A percentile compares a stretch with the other conserved stretches of the same genome.
These are phyloP conservation scores for Colletotrichum tabaci DNA, from an alignment of 2,329 filamentous ascomycete species.

Conservation along the genomic window DNA sequence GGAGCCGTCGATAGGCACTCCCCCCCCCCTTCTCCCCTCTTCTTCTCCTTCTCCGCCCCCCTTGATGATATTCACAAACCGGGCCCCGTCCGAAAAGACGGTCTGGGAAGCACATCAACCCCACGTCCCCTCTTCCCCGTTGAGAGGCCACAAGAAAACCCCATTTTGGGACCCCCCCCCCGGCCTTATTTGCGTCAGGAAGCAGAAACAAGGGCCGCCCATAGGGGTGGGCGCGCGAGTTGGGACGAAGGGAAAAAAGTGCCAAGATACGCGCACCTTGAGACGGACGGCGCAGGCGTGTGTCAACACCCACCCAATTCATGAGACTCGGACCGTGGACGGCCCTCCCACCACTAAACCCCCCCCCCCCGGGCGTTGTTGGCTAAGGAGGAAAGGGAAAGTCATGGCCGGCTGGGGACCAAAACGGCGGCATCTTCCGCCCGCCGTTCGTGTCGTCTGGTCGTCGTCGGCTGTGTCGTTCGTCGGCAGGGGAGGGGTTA, in stretches of 20 bases:
- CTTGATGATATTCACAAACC: slow-evolving; percentile 30
- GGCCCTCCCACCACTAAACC: background rate
- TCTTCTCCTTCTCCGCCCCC: background rate
- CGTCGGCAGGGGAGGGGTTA: slow-evolving; percentile 12
- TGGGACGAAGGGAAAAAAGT: slow-evolving; percentile 28
- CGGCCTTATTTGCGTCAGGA: slow-evolving; percentile 13
- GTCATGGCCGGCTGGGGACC: slow-evolving; percentile 20
- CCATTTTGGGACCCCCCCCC: slow-evolving; percentile 17
- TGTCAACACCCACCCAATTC: slow-evolving; percentile 26
- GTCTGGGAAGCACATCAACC: slow-evolving; percentile 15
- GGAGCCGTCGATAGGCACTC: background rate
- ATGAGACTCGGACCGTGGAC: slow-evolving; percentile 16
- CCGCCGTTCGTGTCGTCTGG: slow-evolving; percentile 38
- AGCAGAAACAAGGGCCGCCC: background rate
- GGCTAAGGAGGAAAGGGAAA: slow-evolving; percentile 19
- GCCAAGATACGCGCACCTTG: slow-evolving; percentile 19
- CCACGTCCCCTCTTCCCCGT: slow-evolving; percentile 5
- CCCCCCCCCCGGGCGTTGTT: background rate
- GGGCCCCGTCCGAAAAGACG: slow-evolving; percentile 26
- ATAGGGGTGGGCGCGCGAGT: slow-evolving; percentile 3
- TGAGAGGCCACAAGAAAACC: slow-evolving; percentile 7
- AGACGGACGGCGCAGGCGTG: slow-evolving; percentile 37
- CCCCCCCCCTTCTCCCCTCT: background rate
- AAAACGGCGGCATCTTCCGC: slow-evolving; percentile 26
- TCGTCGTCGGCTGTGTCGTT: slow-evolving; percentile 28